A percentile compares a stretch with the other conserved stretches of the same genome.
Evolutionary conservation across 148 eudicot genomes (phyloP).

Genomic region (Chenopodium formosanum): DNA sequence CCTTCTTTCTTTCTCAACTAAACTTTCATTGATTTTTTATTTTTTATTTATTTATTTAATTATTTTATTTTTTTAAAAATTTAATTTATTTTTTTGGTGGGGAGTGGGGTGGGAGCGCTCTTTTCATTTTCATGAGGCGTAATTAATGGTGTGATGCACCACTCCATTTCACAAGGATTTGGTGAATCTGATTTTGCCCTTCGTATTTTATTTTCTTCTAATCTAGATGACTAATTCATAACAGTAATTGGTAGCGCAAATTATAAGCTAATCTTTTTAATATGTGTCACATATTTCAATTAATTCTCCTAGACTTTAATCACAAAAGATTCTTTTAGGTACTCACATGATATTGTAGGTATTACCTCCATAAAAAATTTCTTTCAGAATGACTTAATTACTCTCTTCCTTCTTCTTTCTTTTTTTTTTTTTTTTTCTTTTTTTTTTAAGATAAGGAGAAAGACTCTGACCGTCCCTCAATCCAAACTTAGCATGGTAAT

Average conservation of each 20-base stretch:
- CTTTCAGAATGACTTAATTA: neutral
- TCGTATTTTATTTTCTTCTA: neutral
- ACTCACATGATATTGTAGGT: neutral
- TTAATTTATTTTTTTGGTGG: neutral
- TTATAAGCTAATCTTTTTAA: neutral
- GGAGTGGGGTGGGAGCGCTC: neutral
- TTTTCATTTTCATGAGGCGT: constrained; percentile 19
- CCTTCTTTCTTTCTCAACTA: constrained; percentile 1
- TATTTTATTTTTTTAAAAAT: neutral
- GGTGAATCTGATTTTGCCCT: constrained; percentile 4
- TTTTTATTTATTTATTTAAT: neutral
- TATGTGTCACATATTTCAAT: neutral
- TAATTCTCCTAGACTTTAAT: neutral
- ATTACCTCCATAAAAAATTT: neutral
- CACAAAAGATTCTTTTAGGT: neutral
- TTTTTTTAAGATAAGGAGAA: too few relatives aligned
- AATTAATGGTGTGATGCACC: constrained; percentile 4
- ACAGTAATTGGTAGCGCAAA: neutral
- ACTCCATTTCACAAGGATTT: constrained; percentile 4
- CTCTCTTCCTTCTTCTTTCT: too few relatives aligned
- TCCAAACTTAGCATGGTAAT: too few relatives aligned
- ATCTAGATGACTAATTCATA: constrained; percentile 5
- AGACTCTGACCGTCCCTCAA: too few relatives aligned
- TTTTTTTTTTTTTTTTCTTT: neutral
- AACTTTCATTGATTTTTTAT: neutral